phyloP scores from a whole-genome alignment of 2,329 filamentous ascomycete genomes.

The Atkinsonella texensis region DNA sequence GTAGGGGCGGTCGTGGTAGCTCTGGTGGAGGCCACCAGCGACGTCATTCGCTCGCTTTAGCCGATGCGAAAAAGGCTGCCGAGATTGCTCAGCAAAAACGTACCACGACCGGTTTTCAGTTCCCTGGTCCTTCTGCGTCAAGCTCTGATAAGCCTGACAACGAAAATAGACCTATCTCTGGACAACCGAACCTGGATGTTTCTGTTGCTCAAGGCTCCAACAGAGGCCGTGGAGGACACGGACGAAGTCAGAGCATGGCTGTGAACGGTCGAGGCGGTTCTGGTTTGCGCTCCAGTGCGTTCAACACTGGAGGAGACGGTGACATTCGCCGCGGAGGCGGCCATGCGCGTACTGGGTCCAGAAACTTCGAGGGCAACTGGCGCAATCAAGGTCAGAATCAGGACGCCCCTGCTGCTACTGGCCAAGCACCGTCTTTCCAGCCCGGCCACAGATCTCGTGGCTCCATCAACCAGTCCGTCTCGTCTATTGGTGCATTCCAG shows the following conservation, averaged over 20 bases:
- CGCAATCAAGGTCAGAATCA: conserved; percentile 63
- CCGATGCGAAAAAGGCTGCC: conserved; percentile 94
- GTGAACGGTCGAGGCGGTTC: conserved; percentile 59
- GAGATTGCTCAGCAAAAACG: conserved; percentile 94
- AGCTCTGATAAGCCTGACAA: conserved; percentile 49
- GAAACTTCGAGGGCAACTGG: conserved; percentile 98
- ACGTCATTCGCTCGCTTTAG: conserved; percentile 85
- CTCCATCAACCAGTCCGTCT: conserved; percentile 79
- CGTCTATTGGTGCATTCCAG: conserved; percentile 75
- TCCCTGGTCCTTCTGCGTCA: conserved; percentile 63
- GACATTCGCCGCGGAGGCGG: conserved; percentile 71
- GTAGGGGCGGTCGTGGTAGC: conserved; percentile 54
- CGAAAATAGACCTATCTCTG: conserved; percentile 24
- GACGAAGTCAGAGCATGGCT: conserved; percentile 87
- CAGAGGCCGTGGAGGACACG: conserved; percentile 48
- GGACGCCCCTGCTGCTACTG: conserved; percentile 35
- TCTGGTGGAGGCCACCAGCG: conserved; percentile 73
- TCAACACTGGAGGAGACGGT: conserved; percentile 36
- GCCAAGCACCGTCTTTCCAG: conserved; percentile 66
- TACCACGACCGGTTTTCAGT: conserved; percentile 88
- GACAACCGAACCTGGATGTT: conserved; percentile 20
- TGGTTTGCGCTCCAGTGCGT: conserved; percentile 49
- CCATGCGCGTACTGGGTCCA: conserved; percentile 71
- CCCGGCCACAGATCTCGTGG: conserved; percentile 79
- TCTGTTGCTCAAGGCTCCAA: conserved; percentile 29